phyloP scores from a whole-genome alignment of 345 rosid genomes.

The Microcos paniculata region DNA sequence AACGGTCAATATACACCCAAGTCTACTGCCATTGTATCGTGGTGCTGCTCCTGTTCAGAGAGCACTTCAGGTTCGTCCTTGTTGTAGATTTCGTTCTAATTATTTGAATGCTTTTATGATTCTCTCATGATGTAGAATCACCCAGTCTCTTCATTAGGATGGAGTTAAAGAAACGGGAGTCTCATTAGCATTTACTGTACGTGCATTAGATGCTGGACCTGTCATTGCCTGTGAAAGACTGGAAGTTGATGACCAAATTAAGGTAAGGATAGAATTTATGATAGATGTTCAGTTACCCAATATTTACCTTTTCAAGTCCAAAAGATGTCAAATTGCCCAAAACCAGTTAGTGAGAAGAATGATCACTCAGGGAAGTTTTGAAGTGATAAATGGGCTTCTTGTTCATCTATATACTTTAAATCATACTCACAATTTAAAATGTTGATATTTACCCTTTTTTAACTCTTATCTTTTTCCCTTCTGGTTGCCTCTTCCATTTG shows the following conservation, averaged over 20 bases:
- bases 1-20: constrained; percentile 93
- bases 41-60: constrained; percentile 99
- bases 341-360: not conserved
- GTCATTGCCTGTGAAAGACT: constrained; percentile 61
- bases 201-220: constrained; percentile 91
- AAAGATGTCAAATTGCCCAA: constrained; percentile 2
- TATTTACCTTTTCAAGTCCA: not conserved
- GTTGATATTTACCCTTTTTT: not conserved
- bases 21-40: constrained; percentile 81
- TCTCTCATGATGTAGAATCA: constrained; percentile 18
- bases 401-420: not conserved
- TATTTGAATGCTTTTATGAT: constrained; percentile 7
- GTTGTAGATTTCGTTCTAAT: constrained; percentile 3
- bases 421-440: not conserved
- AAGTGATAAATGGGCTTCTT: not conserved
- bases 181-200: constrained; percentile 81
- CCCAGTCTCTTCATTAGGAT: constrained; percentile 52
- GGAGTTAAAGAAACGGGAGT: constrained; percentile 92
- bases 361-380: not conserved
- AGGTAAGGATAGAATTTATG: constrained; percentile 40
- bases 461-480: not conserved
- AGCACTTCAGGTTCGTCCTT: constrained; percentile 62
- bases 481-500: not conserved
- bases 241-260: constrained; percentile 73
- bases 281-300: not conserved